A percentile compares a stretch with the other conserved stretches of the same genome.
Conservation (phyloP, 352 stramenopile genomes). For the Globisporangium echinulatum region DNA sequence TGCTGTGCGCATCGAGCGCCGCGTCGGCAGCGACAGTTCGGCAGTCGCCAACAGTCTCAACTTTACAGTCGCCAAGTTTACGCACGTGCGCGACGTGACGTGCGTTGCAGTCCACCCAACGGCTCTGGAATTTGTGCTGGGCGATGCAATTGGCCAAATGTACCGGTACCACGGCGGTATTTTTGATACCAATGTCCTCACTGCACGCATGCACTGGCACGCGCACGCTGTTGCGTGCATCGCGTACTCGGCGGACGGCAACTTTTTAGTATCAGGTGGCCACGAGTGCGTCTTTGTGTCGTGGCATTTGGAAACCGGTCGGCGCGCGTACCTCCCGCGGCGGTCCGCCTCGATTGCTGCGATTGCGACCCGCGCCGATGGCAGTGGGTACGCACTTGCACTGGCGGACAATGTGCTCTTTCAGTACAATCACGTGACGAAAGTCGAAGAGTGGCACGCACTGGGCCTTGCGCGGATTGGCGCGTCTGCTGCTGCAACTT, state of each 20-base stretch:
- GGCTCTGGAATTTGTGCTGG: conserved; percentile 53
- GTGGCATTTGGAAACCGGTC: conserved; percentile 79
- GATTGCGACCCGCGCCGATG: conserved; percentile 49
- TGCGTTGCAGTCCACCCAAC: conserved; percentile 52
- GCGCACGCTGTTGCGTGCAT: conserved; percentile 69
- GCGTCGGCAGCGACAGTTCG: conserved; percentile 18
- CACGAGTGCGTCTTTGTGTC: conserved; percentile 85
- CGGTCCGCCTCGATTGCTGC: conserved; percentile 48
- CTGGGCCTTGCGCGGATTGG: conserved; percentile 58
- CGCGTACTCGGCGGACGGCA: conserved; percentile 67
- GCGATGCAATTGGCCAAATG: conserved; percentile 60
- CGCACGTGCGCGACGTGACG: conserved; percentile 43
- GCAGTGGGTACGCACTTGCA: conserved; percentile 53
- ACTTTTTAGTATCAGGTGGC: conserved; percentile 75
- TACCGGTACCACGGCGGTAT: conserved; percentile 32
- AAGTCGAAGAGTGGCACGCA: conserved; percentile 68
- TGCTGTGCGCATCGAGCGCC: conserved; percentile 25
- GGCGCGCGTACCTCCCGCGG: conserved; percentile 70
- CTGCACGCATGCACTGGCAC: conserved; percentile 82
- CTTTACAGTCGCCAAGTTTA: conserved; percentile 33
- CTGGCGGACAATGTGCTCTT: conserved; percentile 68
- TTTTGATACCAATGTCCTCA: conserved; percentile 4
- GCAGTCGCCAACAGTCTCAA: conserved; percentile 20
- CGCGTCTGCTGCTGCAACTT: conserved; percentile 23
- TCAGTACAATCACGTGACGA: conserved; percentile 78